These are phyloP conservation scores for Leptographium galeiforme DNA, from an alignment of 2,329 filamentous ascomycete genomes.

Conservation along the genomic window DNA sequence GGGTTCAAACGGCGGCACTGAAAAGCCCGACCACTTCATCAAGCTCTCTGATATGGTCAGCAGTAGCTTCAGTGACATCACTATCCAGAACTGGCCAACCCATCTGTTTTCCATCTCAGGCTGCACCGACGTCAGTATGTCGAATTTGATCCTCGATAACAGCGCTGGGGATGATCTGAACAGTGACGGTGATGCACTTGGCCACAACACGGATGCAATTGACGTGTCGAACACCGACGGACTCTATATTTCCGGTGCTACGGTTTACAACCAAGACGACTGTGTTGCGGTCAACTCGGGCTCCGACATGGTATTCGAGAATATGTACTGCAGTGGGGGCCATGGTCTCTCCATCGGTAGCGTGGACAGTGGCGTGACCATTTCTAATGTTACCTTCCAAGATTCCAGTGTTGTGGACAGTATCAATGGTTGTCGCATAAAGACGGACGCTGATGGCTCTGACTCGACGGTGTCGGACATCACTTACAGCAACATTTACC, in stretches of 20 bases:
- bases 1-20: conserved; percentile 45
- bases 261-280: conserved; percentile 47
- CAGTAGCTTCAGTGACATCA: conserved; percentile 30
- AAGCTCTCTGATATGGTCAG: conserved; percentile 34
- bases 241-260: conserved; percentile 36
- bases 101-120: conserved; percentile 26
- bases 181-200: conserved; percentile 19
- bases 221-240: conserved; percentile 35
- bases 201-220: conserved; percentile 45
- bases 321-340: conserved; percentile 32
- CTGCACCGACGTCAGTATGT: conserved; percentile 20
- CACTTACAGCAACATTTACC: conserved; percentile 37
- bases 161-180: conserved; percentile 20
- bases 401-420: conserved; percentile 2
- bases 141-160: conserved; percentile 24
- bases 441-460: conserved; percentile 37
- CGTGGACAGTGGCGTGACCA: conserved; percentile 34
- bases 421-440: conserved; percentile 32
- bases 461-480: conserved; percentile 33
- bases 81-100: conserved; percentile 27
- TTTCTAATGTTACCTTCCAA: conserved; percentile 35
- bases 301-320: conserved; percentile 23
- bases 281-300: conserved; percentile 38
- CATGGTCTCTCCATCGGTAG: conserved; percentile 39
- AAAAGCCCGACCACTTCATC: conserved; percentile 49